A percentile compares a stretch with the other conserved stretches of the same genome.
phyloP scores from a whole-genome alignment of 768 basidiomycete species.

The Pholiota microspora region DNA sequence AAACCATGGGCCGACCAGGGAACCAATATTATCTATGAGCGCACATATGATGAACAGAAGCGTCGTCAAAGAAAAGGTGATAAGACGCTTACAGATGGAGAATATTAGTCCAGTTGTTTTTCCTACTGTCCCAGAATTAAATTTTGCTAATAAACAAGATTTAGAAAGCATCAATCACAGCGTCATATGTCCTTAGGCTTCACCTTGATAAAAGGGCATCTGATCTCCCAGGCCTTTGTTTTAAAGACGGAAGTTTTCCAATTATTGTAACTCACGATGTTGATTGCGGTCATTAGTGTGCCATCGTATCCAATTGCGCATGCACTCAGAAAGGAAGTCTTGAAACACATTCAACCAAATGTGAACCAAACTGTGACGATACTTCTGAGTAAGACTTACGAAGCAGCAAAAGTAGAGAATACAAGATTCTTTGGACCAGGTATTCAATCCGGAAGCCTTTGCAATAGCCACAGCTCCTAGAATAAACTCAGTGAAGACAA shows the following conservation, averaged over 20 bases:
- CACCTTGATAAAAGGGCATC: slow-evolving; percentile 2
- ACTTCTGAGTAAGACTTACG: not conserved
- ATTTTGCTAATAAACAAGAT: not conserved
- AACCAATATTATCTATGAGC: not conserved
- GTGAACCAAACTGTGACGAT: too few relatives aligned
- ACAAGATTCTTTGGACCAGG: not conserved
- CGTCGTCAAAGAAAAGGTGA: not conserved
- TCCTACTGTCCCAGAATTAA: not conserved
- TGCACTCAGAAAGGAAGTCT: slow-evolving; percentile 1
- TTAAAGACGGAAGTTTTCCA: too few relatives aligned
- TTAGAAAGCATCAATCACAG: too few relatives aligned
- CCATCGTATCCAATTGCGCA: slow-evolving; percentile 2
- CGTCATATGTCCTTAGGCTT: too few relatives aligned
- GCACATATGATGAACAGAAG: not conserved
- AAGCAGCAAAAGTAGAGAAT: not conserved
- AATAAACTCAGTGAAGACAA: not conserved
- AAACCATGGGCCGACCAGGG: not conserved
- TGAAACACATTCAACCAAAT: not conserved
- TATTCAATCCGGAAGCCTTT: not conserved
- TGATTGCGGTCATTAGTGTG: not conserved
- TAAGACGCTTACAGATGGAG: not conserved
- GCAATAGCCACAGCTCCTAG: not conserved
- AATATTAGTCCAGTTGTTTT: slow-evolving; percentile 1
- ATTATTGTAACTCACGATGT: not conserved
- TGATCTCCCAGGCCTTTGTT: not conserved